Evolutionary conservation across 1,284 basidiomycete species (phyloP), one percentile per base, ranked within the genome.

Genomic region (Wolfiporia cocos): DNA sequence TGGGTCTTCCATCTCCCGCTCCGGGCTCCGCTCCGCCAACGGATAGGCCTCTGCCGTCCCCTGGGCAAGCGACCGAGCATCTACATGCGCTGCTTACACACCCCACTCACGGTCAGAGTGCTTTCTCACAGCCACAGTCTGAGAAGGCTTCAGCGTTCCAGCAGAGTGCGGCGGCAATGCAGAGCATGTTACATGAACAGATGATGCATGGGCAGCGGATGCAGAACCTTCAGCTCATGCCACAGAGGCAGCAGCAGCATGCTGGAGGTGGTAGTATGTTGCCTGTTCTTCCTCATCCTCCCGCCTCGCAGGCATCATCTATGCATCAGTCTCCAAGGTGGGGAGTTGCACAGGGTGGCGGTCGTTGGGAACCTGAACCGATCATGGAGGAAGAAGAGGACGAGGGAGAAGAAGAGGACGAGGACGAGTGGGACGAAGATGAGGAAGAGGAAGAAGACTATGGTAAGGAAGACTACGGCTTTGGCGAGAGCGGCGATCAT

Each of bases 1-100:
- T 18, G 18, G 33, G 20, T 28, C 38, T 17, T 20, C 39, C 14
- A 20, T n/a, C 33, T n/a, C 41, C 23, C 4, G n/a, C 34, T 21
- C 34, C 37, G 29, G 22, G 30, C 14, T 32, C 39, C 34, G 39
- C 34, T 38, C 46, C 62, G 46, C 46, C 47, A 50, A 60, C 60
- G 52, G 64, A 55, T 46, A 68, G 66, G 46, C 62, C 61, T 43
- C 56, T 53, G 46, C 53, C 76, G 50, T 72, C 74, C 49, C 64
- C 68, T 44, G 61, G 69, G 47, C 69, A 76, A 56, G 66, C 17
- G 24, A 23, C 36, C 9, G 35, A 62, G 17, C 37, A 19, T 42
- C 65, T 70, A 44, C 68, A 72, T 50, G 59, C 65, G 21, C 64
- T 78, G 51, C 68, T 79, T 36, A 69, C 68, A 46, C 56, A 65